Evolutionary conservation across 2,329 filamentous ascomycete genomes (phyloP).

Genomic region (Beauveria varroae): DNA sequence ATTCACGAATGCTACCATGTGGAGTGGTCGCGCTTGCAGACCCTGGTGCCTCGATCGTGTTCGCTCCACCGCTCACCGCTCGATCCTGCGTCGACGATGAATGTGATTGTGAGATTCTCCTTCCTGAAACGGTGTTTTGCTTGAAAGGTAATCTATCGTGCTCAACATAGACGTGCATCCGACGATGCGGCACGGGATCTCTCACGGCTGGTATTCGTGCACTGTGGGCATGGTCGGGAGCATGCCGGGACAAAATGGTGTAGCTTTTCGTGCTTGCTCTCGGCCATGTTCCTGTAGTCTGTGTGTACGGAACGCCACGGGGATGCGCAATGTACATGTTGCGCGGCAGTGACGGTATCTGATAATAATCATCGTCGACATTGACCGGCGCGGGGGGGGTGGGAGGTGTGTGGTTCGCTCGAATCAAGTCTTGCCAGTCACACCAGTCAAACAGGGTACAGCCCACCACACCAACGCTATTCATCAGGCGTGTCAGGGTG

Average conservation of each 20-base stretch:
- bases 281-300: not conserved
- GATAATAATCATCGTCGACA: not conserved
- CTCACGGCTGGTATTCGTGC: not conserved
- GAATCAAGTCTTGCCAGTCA: not conserved
- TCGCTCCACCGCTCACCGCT: slow-evolving; percentile 9
- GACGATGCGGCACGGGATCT: not conserved
- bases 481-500: not conserved
- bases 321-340: not conserved
- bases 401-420: not conserved
- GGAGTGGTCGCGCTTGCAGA: not conserved
- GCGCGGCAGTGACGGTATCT: not conserved
- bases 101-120: not conserved
- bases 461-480: not conserved
- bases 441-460: not conserved
- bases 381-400: not conserved
- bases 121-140: not conserved
- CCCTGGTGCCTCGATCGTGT: slow-evolving; percentile 1
- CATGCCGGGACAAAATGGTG: not conserved
- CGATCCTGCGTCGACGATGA: slow-evolving; percentile 11
- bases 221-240: not conserved
- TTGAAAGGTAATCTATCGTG: too few species aligned
- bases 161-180: not conserved
- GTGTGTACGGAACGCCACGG: too few species aligned
- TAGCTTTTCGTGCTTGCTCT: not conserved
- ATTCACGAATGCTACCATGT: not conserved